Percentiles rank a stretch among this genome's conserved stretches.
Conservation (phyloP, 805 yeast species). For the Zygosaccharomyces bisporus region DNA sequence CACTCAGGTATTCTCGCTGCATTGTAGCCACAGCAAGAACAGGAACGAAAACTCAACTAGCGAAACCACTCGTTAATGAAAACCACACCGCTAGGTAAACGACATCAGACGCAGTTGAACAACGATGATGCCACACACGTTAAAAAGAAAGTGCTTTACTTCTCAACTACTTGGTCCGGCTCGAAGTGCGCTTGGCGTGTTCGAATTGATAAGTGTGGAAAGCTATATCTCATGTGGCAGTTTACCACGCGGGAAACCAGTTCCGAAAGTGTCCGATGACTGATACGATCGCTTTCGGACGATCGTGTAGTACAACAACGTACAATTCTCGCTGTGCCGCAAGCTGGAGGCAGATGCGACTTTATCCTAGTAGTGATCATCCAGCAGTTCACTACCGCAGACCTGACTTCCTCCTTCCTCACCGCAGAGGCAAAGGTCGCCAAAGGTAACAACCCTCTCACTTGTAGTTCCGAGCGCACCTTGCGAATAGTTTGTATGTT, state of each 20-base stretch:
- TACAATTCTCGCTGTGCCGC: too few species aligned
- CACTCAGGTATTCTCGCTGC: constrained; percentile 4
- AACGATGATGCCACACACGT: neutral
- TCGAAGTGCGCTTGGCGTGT: neutral
- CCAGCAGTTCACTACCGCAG: too few species aligned
- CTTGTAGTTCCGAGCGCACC: too few species aligned
- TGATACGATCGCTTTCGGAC: too few species aligned
- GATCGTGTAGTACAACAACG: too few species aligned
- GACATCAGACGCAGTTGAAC: neutral
- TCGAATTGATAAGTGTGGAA: neutral
- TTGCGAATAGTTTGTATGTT: too few species aligned
- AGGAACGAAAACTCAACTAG: constrained; percentile 1
- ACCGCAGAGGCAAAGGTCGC: too few species aligned
- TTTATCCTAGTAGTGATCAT: too few species aligned
- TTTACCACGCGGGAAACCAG: neutral
- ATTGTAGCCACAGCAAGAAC: neutral
- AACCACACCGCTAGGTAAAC: neutral
- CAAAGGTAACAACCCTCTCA: too few species aligned
- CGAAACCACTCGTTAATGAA: neutral
- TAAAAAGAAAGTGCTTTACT: too few species aligned
- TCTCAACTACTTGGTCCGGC: neutral
- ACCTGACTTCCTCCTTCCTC: too few species aligned
- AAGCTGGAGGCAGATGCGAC: too few species aligned
- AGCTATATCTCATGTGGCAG: neutral
- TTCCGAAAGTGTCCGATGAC: neutral